These are phyloP conservation scores for Aspergillus alliaceus DNA, from an alignment of 2,329 filamentous ascomycete species.

Conservation along the genomic window DNA sequence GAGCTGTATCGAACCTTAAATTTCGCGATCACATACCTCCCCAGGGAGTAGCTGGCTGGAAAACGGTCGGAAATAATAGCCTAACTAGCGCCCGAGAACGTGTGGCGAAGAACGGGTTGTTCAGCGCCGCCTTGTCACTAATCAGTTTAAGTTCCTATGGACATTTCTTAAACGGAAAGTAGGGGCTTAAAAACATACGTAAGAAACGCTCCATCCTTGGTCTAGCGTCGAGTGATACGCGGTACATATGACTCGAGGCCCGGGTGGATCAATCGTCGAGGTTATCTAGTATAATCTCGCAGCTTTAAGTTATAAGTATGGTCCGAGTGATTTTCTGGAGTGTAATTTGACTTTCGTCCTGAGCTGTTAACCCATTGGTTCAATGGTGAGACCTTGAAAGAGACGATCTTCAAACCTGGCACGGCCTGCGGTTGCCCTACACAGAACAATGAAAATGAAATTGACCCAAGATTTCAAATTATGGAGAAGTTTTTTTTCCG, in stretches of 20 bases:
- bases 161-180: background rate
- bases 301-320: slow-evolving; percentile 1
- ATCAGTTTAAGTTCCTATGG: background rate
- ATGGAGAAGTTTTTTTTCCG: background rate
- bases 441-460: background rate
- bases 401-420: slow-evolving; percentile 1
- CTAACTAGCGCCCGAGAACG: slow-evolving; percentile 4
- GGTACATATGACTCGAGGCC: slow-evolving; percentile 1
- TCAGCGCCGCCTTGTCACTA: background rate
- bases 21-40: background rate
- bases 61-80: slow-evolving; percentile 7
- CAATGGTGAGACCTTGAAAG: background rate
- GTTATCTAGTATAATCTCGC: slow-evolving; percentile 3
- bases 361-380: background rate
- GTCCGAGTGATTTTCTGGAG: background rate
- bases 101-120: slow-evolving; percentile 4
- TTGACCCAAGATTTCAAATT: too few relatives aligned
- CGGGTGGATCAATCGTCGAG: slow-evolving; percentile 1
- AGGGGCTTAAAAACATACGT: background rate
- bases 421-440: background rate
- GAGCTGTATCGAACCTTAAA: slow-evolving; percentile 11
- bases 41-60: background rate
- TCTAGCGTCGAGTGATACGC: background rate
- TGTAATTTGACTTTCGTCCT: slow-evolving; percentile 2
- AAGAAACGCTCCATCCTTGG: background rate